Evolutionary conservation across 139 green algal genomes (phyloP), one percentile per base, ranked within the genome.

Genomic region (Chlamydomonas schloesseri): DNA sequence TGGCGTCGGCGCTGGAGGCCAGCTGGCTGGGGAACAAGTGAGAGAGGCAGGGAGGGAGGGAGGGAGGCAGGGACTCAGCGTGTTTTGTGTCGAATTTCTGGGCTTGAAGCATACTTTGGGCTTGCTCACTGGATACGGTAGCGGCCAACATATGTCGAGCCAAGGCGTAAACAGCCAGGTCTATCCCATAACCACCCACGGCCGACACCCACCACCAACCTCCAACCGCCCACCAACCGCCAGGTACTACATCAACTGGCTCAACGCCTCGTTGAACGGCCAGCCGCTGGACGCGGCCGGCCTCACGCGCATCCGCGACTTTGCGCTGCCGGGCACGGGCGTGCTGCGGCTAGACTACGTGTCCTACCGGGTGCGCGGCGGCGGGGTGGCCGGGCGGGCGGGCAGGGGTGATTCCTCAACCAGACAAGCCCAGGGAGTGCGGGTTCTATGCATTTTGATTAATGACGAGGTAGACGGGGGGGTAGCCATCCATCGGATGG

Each of bases 201-300:
- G n/a, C n/a, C n/a, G n/a, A n/a, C n/a, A n/a, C n/a, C n/a, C 69
- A 36, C 31, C 34, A 13, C 62, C 26, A 5, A 34, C 28, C 62
- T 23, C 28, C 20, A 10, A 29, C 55, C 55, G 20, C 60, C 26
- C 60, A 11, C 67, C 1, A 18, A 67, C 46, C 50, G 13, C 23
- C 81, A 87, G 81, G 69, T 90, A 90, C 80, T 90, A 53, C 73
- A 37, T 84, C 62, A 90, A 90, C 36, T 90, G 87, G 87, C 62
- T 68, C 36, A 87, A 88, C 64, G 79, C 79, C 24, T 80, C 80
- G 60, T 60, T 85, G 62, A 87, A 90, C 71, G 80, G 80, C 50
- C 47, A 58, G 17, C 47, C 73, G 31, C 81, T 90, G 34, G 69
- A 79, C 68, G 55, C 69, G 42, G 11, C 53, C 20, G 87, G 82